Evolutionary conservation across 2,329 filamentous ascomycete species (phyloP), one percentile per base, ranked within the genome.

Genomic region (Pseudocercospora cruenta): DNA sequence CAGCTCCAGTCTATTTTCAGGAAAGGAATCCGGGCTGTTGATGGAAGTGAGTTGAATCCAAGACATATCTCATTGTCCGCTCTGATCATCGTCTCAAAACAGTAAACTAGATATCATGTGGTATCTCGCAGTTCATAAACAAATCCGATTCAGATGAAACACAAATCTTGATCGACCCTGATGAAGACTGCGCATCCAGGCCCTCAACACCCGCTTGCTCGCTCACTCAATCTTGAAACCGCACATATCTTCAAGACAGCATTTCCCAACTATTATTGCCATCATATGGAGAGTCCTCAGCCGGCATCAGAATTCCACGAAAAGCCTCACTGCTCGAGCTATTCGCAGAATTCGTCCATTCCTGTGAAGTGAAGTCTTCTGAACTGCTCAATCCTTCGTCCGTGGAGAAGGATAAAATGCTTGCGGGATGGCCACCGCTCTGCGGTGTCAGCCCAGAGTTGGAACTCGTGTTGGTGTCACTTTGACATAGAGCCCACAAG

Each of bases 211-310:
- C 33, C 61, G 21, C 33, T 22, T 31, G 19, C 19, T 43, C 28
- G 55, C 55, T 58, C 55, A n/a, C 26, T 57, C 6, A 33, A 43
- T 19, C 14, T 43, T 9, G 14, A 4, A 21, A 57, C 3, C 2
- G 22, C 14, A 14, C 55, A 4, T 58, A 3, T 22, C 8, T 58
- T 58, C 49, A 67, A 49, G 58, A 55, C 60, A 58, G 33, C 39
- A 72, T 63, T 65, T 58, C 67, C 75, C 67, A 79, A 54, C 79
- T 76, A 60, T 83, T 82, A 55, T 82, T 81, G 1, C 85, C 65
- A 1, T 65, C 63, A 39, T 67, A 39, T 3, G n/a, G 12, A 19
- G 24, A 19, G 28, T 58, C 65, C 24, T 63, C 64, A 19, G 60
- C 60, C 8, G 72, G 71, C 39, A 74, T 67, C 1, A 71, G 65